Base-by-base conservation (phyloP, 2,329 filamentous ascomycete genomes). In the Escovopsis sp. region DNA sequence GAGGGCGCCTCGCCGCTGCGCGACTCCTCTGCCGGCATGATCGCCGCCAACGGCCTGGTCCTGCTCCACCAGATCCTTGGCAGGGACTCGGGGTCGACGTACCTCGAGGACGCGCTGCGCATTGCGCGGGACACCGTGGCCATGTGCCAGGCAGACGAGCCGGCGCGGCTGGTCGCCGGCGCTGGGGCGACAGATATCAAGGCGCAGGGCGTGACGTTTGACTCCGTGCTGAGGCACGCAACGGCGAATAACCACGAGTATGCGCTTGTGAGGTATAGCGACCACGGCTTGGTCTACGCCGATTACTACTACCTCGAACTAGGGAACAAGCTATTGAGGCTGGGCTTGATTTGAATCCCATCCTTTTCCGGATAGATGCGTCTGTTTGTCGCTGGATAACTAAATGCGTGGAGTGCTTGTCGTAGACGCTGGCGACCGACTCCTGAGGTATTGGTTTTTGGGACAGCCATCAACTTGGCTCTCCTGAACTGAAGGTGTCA, bases 281-380 rank as follows among this genome's bases (percentile, higher is more conserved):
- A 63, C 10, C 60, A 64, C 45, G 67, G 68, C 0, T 43, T 71
- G 9, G 67, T 71, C 2, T 71, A 70, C 54, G 68, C 60, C 0
- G 68, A 70, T 47, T 71, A 71, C 45, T 71, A 64, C 45, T 51
- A 70, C 12, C 50, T 70, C 4, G 64, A 67, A 43, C 64, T 67
- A 47, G 65, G 65, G 3, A 69, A 69, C 43, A 60, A 63, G 43
- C 45, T 69, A 12, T 45, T 69, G 38, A 49, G 51, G 35, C 56
- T 61, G 57, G 55, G 54, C 2, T 32, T 41, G 11, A 37, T 35
- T 33, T 44, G 41, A 15, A 40, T 23, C 23, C 23, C 6, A 1
- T 23, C 6, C 23, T 23, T 6, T 23, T 3, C 23, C 23, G 23
- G 23, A 23, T 23, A 23, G 23, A 23, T 23, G 23, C 23, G 23